phyloP scores from a whole-genome alignment of 257 asterid species.

The Solanum phureja region DNA sequence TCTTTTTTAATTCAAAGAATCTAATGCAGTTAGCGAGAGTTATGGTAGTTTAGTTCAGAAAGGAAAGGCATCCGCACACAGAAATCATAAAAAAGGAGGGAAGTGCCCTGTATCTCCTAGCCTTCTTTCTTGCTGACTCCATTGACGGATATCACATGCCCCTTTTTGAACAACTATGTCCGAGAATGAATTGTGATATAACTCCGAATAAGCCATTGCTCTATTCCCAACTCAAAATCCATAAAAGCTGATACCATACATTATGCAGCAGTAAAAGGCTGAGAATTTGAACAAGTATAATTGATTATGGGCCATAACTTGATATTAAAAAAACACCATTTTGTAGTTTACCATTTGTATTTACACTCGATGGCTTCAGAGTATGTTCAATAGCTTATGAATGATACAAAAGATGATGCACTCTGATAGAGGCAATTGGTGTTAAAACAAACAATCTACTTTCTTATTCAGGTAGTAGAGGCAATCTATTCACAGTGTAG shows the following conservation, averaged over 20 bases:
- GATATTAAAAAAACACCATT: not conserved
- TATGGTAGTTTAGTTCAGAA: not conserved
- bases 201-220: not conserved
- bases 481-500: conserved; percentile 41
- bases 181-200: not conserved
- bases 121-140: not conserved
- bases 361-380: not conserved
- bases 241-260: not conserved
- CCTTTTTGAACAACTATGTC: too few species aligned
- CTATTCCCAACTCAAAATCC: not conserved
- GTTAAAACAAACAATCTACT: not conserved
- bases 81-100: not conserved
- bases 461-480: conserved; percentile 63
- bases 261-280: not conserved
- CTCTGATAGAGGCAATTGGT: not conserved
- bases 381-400: not conserved
- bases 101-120: not conserved
- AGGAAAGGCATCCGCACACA: not conserved
- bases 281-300: not conserved
- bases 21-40: too few species aligned
- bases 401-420: not conserved
- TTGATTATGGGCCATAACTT: not conserved
- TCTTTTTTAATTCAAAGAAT: not conserved
- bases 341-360: not conserved
- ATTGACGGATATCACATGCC: not conserved